Evolutionary conservation across 805 yeast genomes (phyloP), one percentile per base, ranked within the genome.

Genomic region (Geotrichum ghanense): DNA sequence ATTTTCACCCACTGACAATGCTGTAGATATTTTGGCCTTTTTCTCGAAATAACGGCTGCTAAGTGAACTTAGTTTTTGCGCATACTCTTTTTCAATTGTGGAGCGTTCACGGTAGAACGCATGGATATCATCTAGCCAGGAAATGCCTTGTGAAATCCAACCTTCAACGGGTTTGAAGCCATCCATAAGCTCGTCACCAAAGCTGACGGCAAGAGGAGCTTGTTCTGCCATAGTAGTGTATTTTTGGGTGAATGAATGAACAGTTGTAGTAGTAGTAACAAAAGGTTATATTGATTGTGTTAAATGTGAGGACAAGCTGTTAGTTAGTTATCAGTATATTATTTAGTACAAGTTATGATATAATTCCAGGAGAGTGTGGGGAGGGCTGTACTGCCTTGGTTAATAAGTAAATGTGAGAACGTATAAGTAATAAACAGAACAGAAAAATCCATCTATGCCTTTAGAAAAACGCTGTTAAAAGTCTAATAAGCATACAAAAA

Each of bases 71-170:
- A 92, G 68, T 53, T 78, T 83, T 16, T 71, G 66, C 9, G 95
- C 72, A 56, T 90, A 88, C 55, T 90, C 97, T 53, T 74, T 77
- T 64, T 92, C 98, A 46, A 92, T 73, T 14, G 69, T 62, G 1
- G 95, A 80, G 31, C 97, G 70, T 63, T 88, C 95, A 31, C 77
- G 74, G 64, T 89, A 92, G 61, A 90, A 92, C 40, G 72, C 73
- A 57, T 85, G 94, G 7, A 92, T 67, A 54, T 90, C 97, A 0
- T 69, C 63, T 9, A 90, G 67, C 83, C 92, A 89, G 41, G 71
- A 72, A 45, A 84, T 65, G 39, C 92, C 88, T 47, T 79, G 76
- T 44, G 69, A 65, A 44, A 62, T 50, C 97, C 97, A 92, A 49
- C 78, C 79, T 50, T 76, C 74, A 1, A 95, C 84, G 42, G 74